Percentiles rank a stretch among this genome's conserved stretches.
phyloP scores from a whole-genome alignment of 148 eudicot species.

The Pouteria glomerata region DNA sequence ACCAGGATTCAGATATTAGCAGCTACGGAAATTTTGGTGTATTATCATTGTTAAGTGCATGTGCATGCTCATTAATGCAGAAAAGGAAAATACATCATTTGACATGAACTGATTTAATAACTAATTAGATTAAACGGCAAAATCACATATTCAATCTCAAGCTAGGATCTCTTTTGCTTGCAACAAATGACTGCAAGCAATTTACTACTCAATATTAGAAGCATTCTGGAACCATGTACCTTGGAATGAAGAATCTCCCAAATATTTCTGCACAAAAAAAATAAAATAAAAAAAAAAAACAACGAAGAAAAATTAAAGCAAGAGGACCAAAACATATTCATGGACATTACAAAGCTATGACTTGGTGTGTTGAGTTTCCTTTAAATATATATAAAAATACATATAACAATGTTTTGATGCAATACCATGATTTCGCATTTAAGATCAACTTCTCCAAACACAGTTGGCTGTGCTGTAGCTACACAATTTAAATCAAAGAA shows the following conservation, averaged over 20 bases:
- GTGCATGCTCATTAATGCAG: no score
- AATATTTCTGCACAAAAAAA: constrained; percentile 49
- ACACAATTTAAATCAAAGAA: constrained; percentile 13
- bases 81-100: no score
- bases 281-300: neutral
- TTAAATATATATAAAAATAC: no score
- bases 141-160: no score
- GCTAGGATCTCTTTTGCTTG: neutral
- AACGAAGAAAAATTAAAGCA: neutral
- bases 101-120: no score
- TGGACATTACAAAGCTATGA: no score
- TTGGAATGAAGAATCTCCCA: constrained; percentile 70
- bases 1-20: neutral
- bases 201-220: neutral
- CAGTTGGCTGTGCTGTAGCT: constrained; percentile 30
- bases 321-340: no score
- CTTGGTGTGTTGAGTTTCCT: no score
- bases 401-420: no score
- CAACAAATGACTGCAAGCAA: neutral
- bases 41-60: neutral
- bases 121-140: no score
- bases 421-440: constrained; percentile 58
- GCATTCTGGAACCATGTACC: constrained; percentile 32
- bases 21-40: neutral
- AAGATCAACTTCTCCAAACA: constrained; percentile 28